Evolutionary conservation across 78 protist genomes (phyloP).

Genomic region (Reticulomyxa filosa): DNA sequence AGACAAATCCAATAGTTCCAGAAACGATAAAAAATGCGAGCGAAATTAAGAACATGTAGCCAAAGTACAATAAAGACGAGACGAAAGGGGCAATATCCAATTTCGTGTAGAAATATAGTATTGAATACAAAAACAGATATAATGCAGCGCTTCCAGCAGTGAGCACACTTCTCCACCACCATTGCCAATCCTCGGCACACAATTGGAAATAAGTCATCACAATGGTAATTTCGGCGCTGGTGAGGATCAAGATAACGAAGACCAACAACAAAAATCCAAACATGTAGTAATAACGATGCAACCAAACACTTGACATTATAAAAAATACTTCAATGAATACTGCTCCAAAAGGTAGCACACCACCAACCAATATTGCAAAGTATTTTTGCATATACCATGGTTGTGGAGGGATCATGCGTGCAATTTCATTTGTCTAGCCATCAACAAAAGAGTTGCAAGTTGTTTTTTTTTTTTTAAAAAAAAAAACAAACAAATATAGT

Average conservation of each 20-base stretch:
- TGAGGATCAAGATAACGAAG: conserved; percentile 54
- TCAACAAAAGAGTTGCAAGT: background rate
- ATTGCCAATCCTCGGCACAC: background rate
- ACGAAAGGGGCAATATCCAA: conserved; percentile 22
- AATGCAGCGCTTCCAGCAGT: conserved; percentile 51
- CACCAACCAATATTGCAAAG: too few species aligned
- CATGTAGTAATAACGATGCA: conserved; percentile 68
- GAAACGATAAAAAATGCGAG: conserved; percentile 14
- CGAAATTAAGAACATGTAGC: conserved; percentile 6
- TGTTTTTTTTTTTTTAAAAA: background rate
- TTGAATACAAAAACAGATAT: conserved; percentile 66
- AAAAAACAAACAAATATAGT: background rate
- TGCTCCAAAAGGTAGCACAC: conserved; percentile 47
- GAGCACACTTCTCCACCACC: conserved; percentile 92
- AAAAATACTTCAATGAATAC: conserved; percentile 49
- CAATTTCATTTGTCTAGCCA: conserved; percentile 7
- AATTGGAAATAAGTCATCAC: conserved; percentile 77
- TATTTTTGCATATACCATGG: conserved; percentile 26
- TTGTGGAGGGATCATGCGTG: conserved; percentile 21
- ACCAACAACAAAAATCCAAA: conserved; percentile 80
- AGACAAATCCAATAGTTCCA: conserved; percentile 19
- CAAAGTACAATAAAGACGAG: conserved; percentile 13
- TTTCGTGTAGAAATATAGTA: conserved; percentile 49
- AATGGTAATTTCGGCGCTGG: conserved; percentile 68
- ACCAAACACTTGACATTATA: conserved; percentile 56